These are phyloP conservation scores for Neurospora crassa DNA, from an alignment of 2,329 filamentous ascomycete species.

Conservation along the genomic window DNA sequence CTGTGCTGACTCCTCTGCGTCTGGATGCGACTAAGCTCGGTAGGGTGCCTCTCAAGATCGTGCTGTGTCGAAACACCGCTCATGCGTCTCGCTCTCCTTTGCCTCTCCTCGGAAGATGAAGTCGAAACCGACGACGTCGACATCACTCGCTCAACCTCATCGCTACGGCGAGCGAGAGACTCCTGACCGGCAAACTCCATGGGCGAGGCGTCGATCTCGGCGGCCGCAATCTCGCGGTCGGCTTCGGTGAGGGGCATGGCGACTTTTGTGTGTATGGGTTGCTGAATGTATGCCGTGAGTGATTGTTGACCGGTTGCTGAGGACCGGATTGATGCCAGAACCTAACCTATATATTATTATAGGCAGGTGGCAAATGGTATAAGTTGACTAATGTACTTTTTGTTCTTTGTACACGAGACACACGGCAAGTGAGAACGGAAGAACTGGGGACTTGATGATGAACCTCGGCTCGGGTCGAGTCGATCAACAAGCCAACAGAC, in stretches of 20 bases:
- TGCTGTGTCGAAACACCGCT: constrained; percentile 53
- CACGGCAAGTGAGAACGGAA: not conserved
- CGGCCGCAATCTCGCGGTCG: constrained; percentile 42
- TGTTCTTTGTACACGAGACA: not conserved
- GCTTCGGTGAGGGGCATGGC: constrained; percentile 38
- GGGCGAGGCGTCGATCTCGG: constrained; percentile 43
- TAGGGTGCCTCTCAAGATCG: constrained; percentile 61
- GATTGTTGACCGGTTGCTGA: not conserved
- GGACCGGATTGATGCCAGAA: not conserved
- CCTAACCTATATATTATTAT: not conserved
- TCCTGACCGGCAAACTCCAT: constrained; percentile 14
- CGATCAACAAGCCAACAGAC: not conserved
- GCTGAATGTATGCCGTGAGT: not conserved
- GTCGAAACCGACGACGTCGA: constrained; percentile 43
- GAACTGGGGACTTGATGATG: not conserved
- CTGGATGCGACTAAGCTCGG: constrained; percentile 60
- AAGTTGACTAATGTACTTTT: not conserved
- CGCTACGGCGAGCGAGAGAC: constrained; percentile 29
- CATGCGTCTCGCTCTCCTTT: constrained; percentile 35
- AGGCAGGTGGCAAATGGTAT: not conserved
- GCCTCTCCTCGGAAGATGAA: constrained; percentile 33
- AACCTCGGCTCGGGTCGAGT: not conserved
- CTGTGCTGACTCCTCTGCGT: constrained; percentile 63
- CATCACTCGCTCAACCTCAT: constrained; percentile 51
- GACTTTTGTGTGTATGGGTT: not conserved